These are phyloP conservation scores for Debaryomyces sp. DNA, from an alignment of 1,139 yeast genomes.

Conservation along the genomic window DNA sequence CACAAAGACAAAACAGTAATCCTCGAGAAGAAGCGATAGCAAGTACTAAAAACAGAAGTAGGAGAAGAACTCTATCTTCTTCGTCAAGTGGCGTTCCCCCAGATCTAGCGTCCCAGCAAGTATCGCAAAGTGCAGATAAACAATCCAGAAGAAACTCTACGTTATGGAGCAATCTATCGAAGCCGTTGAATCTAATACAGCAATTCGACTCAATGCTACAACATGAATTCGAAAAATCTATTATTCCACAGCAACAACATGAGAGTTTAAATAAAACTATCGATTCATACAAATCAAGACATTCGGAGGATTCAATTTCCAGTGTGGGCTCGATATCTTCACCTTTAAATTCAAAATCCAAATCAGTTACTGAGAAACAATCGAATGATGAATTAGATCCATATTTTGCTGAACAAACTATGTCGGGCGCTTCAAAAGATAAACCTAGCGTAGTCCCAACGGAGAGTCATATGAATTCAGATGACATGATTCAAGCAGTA, in stretches of 20 bases:
- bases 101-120: not conserved
- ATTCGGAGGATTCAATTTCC: slow-evolving; percentile 20
- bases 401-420: slow-evolving; percentile 8
- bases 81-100: slow-evolving; percentile 12
- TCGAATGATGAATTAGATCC: slow-evolving; percentile 14
- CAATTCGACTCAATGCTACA: slow-evolving; percentile 71
- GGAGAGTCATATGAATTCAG: slow-evolving; percentile 15
- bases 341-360: slow-evolving; percentile 27
- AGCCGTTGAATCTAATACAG: slow-evolving; percentile 64
- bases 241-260: slow-evolving; percentile 19
- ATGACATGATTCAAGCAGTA: slow-evolving; percentile 46
- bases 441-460: not conserved
- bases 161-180: slow-evolving; percentile 47
- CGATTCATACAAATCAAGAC: not conserved
- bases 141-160: slow-evolving; percentile 22
- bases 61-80: slow-evolving; percentile 25
- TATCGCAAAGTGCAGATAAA: not conserved
- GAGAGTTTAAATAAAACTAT: not conserved
- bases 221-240: slow-evolving; percentile 62
- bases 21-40: slow-evolving; percentile 42
- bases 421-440: slow-evolving; percentile 1
- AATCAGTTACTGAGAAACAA: not conserved
- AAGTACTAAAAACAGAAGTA: slow-evolving; percentile 26
- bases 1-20: slow-evolving; percentile 29
- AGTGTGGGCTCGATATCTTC: slow-evolving; percentile 28